Evolutionary conservation across 441 rosid genomes (phyloP), one percentile per base, ranked within the genome.

Genomic region (Bruguiera hainesii): DNA sequence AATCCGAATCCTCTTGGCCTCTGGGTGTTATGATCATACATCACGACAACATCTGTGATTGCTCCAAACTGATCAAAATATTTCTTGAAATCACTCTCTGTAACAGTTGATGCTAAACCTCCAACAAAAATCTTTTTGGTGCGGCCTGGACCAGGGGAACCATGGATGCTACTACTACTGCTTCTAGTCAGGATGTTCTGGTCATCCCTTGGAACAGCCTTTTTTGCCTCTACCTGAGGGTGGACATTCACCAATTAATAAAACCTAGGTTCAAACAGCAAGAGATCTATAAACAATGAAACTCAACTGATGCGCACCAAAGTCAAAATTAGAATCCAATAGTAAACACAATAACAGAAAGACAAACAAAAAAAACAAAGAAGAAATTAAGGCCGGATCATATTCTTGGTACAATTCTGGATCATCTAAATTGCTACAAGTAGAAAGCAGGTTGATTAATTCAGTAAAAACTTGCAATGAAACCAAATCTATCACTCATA

Each of bases 1-100:
- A 93, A 93, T 21, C 98, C 98, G 11, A 93, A 93, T 42, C 98
- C 98, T 70, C 98, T 86, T 56, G 98, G 98, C 86, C 98, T 89
- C 61, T 93, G 96, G 4, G 98, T 93, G 84, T 89, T 91, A 84
- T 93, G 98, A 77, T 93, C 98, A 68, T 89, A 87, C 98, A 93
- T 93, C 46, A 93, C 98, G 49, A 93, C 98, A 52, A 87, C 98
- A 78, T 93, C 98, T 23, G 88, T 89, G 70, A 93, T 86, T 37
- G 83, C 81, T 66, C 98, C 98, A 74, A 86, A 93, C 81, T 91
- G 98, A 73, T 93, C 98, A 64, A 93, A 93, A 78, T 89, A 93
- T 53, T 81, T 83, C 85, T 81, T 89, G 70, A 93, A 93, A 74
- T 93, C 98, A 61, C 81, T 84, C 68, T 93, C 98, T 3, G 97